A percentile compares a stretch with the other conserved stretches of the same genome.
phyloP scores from a whole-genome alignment of 2,329 filamentous ascomycete genomes.

The Calonectria leucothoes region DNA sequence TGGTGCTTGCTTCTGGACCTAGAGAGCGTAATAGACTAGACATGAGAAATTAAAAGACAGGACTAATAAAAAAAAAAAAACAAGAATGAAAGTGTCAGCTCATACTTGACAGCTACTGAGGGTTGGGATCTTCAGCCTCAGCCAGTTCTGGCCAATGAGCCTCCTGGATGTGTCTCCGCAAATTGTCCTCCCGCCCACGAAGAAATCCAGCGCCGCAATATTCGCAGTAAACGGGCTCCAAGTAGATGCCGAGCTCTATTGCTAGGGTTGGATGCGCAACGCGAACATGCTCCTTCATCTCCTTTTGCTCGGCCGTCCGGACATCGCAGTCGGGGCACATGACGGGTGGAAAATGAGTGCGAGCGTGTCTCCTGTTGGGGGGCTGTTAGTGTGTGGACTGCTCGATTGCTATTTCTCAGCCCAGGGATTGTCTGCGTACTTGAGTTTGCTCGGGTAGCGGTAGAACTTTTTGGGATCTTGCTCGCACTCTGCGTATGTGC shows the following conservation, averaged over 20 bases:
- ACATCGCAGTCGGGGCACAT: background rate
- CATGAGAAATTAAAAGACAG: background rate
- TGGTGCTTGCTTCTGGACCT: background rate
- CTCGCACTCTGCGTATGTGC: background rate
- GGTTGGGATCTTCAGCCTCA: background rate
- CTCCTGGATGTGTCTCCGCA: background rate
- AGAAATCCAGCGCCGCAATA: background rate
- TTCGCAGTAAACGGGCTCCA: background rate
- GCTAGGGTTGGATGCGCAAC: background rate
- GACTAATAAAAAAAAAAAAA: background rate
- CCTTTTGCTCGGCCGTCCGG: background rate
- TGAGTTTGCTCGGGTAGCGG: background rate
- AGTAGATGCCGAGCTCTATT: background rate
- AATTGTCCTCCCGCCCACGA: conserved; percentile 1
- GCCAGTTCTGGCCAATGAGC: background rate
- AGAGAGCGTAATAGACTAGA: background rate
- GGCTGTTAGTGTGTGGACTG: background rate
- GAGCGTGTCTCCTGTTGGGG: background rate
- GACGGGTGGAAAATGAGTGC: conserved; percentile 7
- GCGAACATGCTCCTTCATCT: conserved; percentile 13
- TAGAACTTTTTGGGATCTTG: background rate
- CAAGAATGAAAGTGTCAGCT: too few relatives aligned
- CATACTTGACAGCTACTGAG: background rate
- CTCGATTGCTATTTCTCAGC: background rate
- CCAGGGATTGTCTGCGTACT: background rate